These are phyloP conservation scores for Raddia guianensis DNA, from an alignment of 176 grass and related monocot genomes.

Conservation along the genomic window DNA sequence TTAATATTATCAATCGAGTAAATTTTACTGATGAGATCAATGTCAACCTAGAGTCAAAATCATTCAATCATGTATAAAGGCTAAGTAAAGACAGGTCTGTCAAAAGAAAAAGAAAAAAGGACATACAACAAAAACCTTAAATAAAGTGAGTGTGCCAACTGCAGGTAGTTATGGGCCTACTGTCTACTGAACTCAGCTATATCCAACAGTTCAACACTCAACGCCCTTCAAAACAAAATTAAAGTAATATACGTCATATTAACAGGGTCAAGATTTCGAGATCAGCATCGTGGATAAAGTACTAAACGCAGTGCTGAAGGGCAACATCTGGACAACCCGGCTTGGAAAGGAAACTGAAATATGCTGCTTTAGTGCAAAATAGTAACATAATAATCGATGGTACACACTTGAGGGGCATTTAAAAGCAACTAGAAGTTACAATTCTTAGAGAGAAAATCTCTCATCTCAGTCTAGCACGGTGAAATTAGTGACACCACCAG, in stretches of 20 bases:
- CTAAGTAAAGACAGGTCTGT: background rate
- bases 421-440: background rate
- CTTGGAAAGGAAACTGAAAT: background rate
- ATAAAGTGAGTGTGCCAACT: background rate
- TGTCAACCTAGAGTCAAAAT: background rate
- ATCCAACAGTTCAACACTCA: slow-evolving; percentile 16
- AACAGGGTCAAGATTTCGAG: background rate
- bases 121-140: background rate
- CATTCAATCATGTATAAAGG: background rate
- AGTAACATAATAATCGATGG: background rate
- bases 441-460: slow-evolving; percentile 1
- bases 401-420: background rate
- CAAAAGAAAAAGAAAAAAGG: too few species aligned
- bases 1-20: background rate
- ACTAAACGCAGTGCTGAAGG: background rate
- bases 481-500: slow-evolving; percentile 1
- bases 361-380: background rate
- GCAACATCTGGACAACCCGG: background rate
- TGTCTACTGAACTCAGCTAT: background rate
- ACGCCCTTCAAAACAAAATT: background rate
- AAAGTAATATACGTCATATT: background rate
- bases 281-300: slow-evolving; percentile 18
- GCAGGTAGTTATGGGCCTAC: background rate
- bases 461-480: background rate
- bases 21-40: background rate